These are phyloP conservation scores for Boletus pseudo-olivaceus DNA, from an alignment of 768 basidiomycete genomes.

Conservation along the genomic window DNA sequence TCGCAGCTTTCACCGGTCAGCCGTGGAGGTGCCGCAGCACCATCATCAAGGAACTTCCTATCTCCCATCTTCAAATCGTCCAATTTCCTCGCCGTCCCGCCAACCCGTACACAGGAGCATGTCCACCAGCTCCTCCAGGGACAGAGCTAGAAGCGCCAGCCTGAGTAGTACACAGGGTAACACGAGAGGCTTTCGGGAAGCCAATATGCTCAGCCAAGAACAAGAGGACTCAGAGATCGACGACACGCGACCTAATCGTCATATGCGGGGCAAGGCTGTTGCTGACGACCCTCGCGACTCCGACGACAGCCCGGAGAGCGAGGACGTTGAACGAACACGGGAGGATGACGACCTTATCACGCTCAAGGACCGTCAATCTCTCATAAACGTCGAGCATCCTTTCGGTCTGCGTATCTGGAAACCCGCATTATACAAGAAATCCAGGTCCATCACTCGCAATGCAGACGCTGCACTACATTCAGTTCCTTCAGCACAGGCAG, in stretches of 20 bases:
- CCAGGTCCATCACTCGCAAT: conserved; percentile 91
- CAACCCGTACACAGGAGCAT: conserved; percentile 45
- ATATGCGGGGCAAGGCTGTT: conserved; percentile 39
- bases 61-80: conserved; percentile 41
- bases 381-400: conserved; percentile 98
- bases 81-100: conserved; percentile 45
- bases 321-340: conserved; percentile 18
- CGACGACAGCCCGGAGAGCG: conserved; percentile 39
- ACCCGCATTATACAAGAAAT: conserved; percentile 97
- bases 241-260: conserved; percentile 22
- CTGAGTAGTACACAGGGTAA: conserved; percentile 54
- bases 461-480: conserved; percentile 94
- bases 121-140: conserved; percentile 49
- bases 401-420: conserved; percentile 99
- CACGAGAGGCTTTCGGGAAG: conserved; percentile 43
- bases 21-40: conserved; percentile 52
- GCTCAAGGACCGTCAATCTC: conserved; percentile 91
- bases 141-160: conserved; percentile 58
- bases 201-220: conserved; percentile 46
- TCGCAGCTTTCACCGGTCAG: conserved; percentile 57
- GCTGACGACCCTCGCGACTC: conserved; percentile 40
- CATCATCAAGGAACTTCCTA: conserved; percentile 71
- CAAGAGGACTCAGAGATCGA: conserved; percentile 43
- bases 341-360: conserved; percentile 85
- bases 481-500: conserved; percentile 88